A percentile compares a stretch with the other conserved stretches of the same genome.
Evolutionary conservation across 306 rosid species (phyloP).

Genomic region (Inga leiocalycina): DNA sequence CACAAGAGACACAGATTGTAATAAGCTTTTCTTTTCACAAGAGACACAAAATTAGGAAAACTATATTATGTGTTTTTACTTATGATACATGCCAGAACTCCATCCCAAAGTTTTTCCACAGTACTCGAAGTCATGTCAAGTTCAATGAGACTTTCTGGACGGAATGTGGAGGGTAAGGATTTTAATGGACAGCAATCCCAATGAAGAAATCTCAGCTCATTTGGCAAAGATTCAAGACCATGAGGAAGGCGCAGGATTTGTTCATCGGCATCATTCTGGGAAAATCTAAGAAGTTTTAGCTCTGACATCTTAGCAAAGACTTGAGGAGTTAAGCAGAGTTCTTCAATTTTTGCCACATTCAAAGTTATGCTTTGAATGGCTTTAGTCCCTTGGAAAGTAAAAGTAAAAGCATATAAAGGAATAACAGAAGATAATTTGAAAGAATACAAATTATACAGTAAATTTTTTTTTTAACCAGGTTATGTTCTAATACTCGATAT

Average conservation of each 20-base stretch:
- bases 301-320: neutral
- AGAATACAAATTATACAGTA: neutral
- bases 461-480: neutral
- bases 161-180: neutral
- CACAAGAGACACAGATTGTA: neutral
- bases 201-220: neutral
- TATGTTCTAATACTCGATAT: neutral
- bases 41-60: neutral
- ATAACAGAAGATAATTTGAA: neutral
- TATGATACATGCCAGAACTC: neutral
- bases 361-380: slow-evolving; percentile 6
- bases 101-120: slow-evolving; percentile 3
- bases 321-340: neutral
- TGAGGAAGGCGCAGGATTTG: neutral
- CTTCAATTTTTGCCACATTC: neutral
- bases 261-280: neutral
- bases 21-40: neutral
- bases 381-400: neutral
- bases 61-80: neutral
- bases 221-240: neutral
- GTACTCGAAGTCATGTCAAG: neutral
- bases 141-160: neutral
- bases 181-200: neutral
- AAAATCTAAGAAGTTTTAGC: neutral
- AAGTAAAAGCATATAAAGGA: neutral